These are phyloP conservation scores for Psophocarpus tetragonolobus DNA, from an alignment of 306 rosid genomes.

Conservation along the genomic window DNA sequence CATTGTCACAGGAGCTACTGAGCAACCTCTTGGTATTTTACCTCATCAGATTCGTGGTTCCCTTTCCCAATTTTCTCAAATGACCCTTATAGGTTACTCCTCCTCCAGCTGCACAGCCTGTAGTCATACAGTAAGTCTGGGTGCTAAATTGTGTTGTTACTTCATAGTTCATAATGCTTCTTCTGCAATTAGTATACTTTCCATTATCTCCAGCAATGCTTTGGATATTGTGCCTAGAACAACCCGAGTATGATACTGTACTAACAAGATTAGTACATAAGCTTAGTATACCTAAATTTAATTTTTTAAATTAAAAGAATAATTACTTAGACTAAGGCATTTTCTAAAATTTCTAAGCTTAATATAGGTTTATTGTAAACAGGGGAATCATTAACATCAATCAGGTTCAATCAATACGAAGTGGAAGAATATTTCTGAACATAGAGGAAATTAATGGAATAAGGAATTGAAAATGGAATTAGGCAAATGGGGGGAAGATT, in stretches of 20 bases:
- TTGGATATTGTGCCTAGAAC: slow-evolving; percentile 10
- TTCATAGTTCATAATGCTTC: background rate
- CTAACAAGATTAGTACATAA: background rate
- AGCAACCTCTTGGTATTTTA: slow-evolving; percentile 88
- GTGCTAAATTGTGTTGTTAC: background rate
- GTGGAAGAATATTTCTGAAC: background rate
- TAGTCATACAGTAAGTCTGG: slow-evolving; percentile 64
- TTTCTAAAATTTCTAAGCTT: background rate
- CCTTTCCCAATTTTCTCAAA: slow-evolving; percentile 82
- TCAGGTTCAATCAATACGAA: background rate
- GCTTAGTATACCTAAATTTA: background rate
- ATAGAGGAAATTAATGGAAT: background rate
- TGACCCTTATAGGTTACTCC: slow-evolving; percentile 86
- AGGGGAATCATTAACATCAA: background rate
- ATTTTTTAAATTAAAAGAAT: background rate
- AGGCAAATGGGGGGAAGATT: background rate
- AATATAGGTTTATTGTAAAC: background rate
- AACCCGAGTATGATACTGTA: background rate
- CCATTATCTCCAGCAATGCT: background rate
- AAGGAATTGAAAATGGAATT: background rate
- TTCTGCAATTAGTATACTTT: slow-evolving; percentile 10
- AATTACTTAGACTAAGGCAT: background rate
- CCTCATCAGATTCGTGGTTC: slow-evolving; percentile 98
- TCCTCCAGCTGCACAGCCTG: slow-evolving; percentile 96
- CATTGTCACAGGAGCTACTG: slow-evolving; percentile 50